Conservation (phyloP, 1,284 basidiomycete genomes). For the Thelephora terrestris region DNA sequence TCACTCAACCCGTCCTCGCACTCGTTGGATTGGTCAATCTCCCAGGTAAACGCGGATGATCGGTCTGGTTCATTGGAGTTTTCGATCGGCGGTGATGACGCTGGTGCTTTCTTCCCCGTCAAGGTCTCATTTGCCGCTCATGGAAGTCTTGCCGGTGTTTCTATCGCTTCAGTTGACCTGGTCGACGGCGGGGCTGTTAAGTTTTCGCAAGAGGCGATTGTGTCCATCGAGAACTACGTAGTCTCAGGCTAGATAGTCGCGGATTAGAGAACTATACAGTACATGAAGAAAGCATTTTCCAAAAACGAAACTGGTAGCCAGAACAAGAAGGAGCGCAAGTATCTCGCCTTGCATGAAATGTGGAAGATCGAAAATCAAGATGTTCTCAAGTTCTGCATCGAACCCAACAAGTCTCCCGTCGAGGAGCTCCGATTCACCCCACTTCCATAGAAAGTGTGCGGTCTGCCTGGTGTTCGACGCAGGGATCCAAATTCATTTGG, state of each 20-base stretch:
- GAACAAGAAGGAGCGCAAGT: no score
- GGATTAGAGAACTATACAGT: neutral
- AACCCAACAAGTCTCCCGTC: neutral
- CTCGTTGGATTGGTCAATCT: slow-evolving; percentile 79
- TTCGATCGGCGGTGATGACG: slow-evolving; percentile 75
- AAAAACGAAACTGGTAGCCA: no score
- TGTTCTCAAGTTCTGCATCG: neutral
- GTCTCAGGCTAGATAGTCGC: neutral
- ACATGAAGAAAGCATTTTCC: neutral
- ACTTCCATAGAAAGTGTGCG: neutral
- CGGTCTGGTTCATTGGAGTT: slow-evolving; percentile 83
- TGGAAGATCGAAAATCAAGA: neutral
- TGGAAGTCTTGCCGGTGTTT: slow-evolving; percentile 68
- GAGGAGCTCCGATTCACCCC: neutral
- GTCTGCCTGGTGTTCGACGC: neutral
- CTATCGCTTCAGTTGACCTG: slow-evolving; percentile 46
- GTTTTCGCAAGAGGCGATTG: slow-evolving; percentile 74
- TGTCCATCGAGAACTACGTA: slow-evolving; percentile 64
- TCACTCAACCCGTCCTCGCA: slow-evolving; percentile 69
- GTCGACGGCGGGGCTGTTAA: slow-evolving; percentile 48
- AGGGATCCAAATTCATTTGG: neutral
- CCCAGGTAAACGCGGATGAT: slow-evolving; percentile 46
- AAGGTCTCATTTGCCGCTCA: slow-evolving; percentile 72
- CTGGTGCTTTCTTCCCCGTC: slow-evolving; percentile 89
- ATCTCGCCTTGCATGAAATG: no score